These are phyloP conservation scores for Mixia osmundae DNA, from an alignment of 1,284 basidiomycete genomes.

Conservation along the genomic window DNA sequence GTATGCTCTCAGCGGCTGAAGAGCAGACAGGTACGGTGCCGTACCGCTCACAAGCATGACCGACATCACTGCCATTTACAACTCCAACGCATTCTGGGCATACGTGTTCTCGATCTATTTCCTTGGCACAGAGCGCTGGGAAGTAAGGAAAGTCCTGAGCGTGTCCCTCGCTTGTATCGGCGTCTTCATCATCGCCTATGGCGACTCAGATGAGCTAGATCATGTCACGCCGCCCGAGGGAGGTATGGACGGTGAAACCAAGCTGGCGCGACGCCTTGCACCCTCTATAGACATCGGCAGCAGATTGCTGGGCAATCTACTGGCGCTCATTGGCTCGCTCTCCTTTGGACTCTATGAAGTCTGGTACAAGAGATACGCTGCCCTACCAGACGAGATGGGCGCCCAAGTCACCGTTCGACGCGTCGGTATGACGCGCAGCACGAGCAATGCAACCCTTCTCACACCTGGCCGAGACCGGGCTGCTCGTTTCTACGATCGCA, in stretches of 20 bases:
- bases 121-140: conserved; percentile 21
- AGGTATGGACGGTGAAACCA: too few species aligned
- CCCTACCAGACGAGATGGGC: conserved; percentile 34
- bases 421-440: neutral
- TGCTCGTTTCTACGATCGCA: neutral
- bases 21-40: conserved; percentile 8
- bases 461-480: neutral
- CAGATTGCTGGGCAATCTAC: conserved; percentile 40
- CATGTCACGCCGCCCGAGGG: conserved; percentile 2
- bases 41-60: conserved; percentile 14
- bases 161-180: conserved; percentile 52
- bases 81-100: conserved; percentile 13
- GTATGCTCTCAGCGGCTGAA: neutral
- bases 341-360: conserved; percentile 37
- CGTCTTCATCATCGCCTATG: conserved; percentile 48
- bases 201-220: conserved; percentile 27
- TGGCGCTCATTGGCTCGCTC: conserved; percentile 45
- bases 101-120: conserved; percentile 17
- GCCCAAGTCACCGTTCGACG: too few species aligned
- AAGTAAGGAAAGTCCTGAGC: conserved; percentile 35
- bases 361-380: conserved; percentile 51
- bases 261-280: too few species aligned
- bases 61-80: conserved; percentile 18
- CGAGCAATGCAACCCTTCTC: conserved; percentile 3
- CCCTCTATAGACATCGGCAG: too few species aligned